Evolutionary conservation across 495 filamentous ascomycete genomes (phyloP), one percentile per base, ranked within the genome.

Genomic region (Xylaria telfairii): DNA sequence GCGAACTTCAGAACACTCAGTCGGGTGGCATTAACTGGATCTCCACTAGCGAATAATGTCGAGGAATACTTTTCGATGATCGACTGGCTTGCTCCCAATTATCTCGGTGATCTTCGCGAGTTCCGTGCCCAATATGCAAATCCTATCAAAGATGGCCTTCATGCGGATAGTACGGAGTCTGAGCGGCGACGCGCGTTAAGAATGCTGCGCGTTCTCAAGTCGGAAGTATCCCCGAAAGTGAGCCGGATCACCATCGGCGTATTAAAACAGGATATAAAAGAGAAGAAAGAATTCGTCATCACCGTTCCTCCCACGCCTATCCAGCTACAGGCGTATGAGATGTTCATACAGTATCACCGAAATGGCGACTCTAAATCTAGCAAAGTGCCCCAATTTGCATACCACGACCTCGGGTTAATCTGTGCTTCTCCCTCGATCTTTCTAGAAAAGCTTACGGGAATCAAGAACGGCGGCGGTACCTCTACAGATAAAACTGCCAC

Each of bases 21-120:
- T 70, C 90, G 95, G 13, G 92, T 98, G 75, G 95, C 93, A 3
- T 81, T 97, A 71, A 97, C 95, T 0, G 95, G 95, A 0, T 95
- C 94, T 0, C 95, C 95, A 10, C 77, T 98, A 21, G 89, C 91
- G 0, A 98, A 97, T 74, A 91, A 92, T 44, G 86, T 97, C 2
- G 78, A 83, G 49, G 94, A 98, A 71, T 97, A 97, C 74, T 93
- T 90, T 74, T 78, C 90, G 9, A 92, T 97, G 88, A 91, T 98
- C 61, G 89, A 95, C 65, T 98, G 94, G 94, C 89, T 96, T 42
- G 88, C 92, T 4, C 92, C 93, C 3, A 87, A 86, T 34, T 97
- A 92, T 73, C 83, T 98, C 5, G 93, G 92, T 19, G 83, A 86
- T 7, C 73, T 81, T 3, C 68, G 68, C 0, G 89, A 93, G 74